phyloP scores from a whole-genome alignment of 352 stramenopile genomes.

The Phytopythium delawarense region DNA sequence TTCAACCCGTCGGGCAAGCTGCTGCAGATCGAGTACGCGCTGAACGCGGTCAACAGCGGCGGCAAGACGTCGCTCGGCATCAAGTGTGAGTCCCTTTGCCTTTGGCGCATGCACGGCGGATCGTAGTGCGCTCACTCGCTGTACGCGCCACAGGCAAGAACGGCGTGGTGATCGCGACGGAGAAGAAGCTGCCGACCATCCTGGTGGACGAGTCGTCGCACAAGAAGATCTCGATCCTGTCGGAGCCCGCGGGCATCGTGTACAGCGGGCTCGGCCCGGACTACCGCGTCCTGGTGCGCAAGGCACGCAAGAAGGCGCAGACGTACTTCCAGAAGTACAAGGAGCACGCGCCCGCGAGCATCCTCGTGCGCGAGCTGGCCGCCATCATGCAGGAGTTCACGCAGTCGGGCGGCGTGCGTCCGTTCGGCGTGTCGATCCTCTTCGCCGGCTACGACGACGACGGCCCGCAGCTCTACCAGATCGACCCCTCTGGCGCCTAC shows the following conservation, averaged over 20 bases:
- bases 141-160: conserved; percentile 87
- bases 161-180: conserved; percentile 98
- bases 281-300: conserved; percentile 97
- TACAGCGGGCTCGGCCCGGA: conserved; percentile 98
- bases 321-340: conserved; percentile 96
- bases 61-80: conserved; percentile 98
- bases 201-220: conserved; percentile 95
- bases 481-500: conserved; percentile 97
- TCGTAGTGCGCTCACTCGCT: background rate
- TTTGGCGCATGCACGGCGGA: background rate
- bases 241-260: conserved; percentile 90
- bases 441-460: conserved; percentile 98
- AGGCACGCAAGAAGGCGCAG: conserved; percentile 95
- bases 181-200: conserved; percentile 97
- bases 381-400: conserved; percentile 99
- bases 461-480: conserved; percentile 96
- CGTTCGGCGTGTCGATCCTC: conserved; percentile 98
- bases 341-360: conserved; percentile 91
- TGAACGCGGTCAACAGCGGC: conserved; percentile 97
- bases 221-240: conserved; percentile 96
- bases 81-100: conserved; percentile 50
- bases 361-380: conserved; percentile 96
- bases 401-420: conserved; percentile 95
- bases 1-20: conserved; percentile 99
- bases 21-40: conserved; percentile 99